A percentile compares a stretch with the other conserved stretches of the same genome.
phyloP scores from a whole-genome alignment of 202 grass and related monocot species.

The Schoenoplectus triqueter region DNA sequence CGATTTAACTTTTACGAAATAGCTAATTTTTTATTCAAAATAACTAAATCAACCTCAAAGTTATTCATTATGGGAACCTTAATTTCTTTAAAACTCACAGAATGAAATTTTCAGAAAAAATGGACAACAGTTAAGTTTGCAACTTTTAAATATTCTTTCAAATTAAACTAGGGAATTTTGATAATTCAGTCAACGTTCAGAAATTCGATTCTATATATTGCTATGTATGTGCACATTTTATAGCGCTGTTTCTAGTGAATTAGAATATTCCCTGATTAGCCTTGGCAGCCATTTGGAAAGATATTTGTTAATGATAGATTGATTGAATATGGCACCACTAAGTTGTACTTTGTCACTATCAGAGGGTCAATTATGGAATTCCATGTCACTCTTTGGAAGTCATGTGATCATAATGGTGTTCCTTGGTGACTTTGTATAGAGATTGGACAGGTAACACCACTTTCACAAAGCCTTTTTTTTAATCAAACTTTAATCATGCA shows the following conservation, averaged over 20 bases:
- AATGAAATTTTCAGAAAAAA: no score
- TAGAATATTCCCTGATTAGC: constrained; percentile 8
- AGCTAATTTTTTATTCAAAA: not conserved
- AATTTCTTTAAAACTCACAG: no score
- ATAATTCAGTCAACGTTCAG: not conserved
- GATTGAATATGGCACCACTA: constrained; percentile 30
- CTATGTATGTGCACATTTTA: not conserved
- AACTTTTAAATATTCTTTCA: not conserved
- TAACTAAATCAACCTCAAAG: not conserved
- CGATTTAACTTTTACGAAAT: not conserved
- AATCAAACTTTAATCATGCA: constrained; percentile 22
- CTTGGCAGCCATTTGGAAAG: not conserved
- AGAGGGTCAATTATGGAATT: constrained; percentile 36
- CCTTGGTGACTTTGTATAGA: constrained; percentile 7
- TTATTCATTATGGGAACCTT: not conserved
- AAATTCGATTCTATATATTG: not conserved
- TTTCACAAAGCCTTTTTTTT: constrained; percentile 10
- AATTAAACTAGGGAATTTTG: not conserved
- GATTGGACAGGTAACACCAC: constrained; percentile 13
- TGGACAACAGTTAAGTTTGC: no score
- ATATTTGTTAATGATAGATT: not conserved
- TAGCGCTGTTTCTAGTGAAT: not conserved
- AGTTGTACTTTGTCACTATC: constrained; percentile 49
- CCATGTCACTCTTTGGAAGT: constrained; percentile 42
- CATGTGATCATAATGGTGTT: constrained; percentile 37